These are phyloP conservation scores for Ichthyophthirius multifiliis DNA, from an alignment of 169 alveolate species.

Conservation along the genomic window DNA sequence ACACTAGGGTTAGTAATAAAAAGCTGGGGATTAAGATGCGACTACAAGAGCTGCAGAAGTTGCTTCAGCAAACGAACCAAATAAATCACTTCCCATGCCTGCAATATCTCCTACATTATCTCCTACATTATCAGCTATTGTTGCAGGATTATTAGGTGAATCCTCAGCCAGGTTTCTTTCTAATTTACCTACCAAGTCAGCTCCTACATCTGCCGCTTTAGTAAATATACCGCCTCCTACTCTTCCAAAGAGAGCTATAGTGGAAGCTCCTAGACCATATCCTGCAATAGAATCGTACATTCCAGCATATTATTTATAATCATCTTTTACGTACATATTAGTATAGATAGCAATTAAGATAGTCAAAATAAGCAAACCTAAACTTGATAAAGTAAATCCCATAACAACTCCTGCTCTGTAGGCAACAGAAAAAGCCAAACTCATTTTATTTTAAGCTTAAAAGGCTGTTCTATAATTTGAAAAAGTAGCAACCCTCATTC, in stretches of 20 bases:
- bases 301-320: conserved; percentile 30
- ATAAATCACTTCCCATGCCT: conserved; percentile 78
- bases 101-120: conserved; percentile 82
- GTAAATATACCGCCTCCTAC: conserved; percentile 81
- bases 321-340: conserved; percentile 35
- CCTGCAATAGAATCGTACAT: conserved; percentile 68
- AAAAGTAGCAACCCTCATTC: conserved; percentile 71
- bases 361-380: conserved; percentile 54
- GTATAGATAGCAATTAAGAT: conserved; percentile 49
- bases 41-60: conserved; percentile 73
- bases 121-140: conserved; percentile 79
- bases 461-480: conserved; percentile 60
- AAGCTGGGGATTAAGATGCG: conserved; percentile 48
- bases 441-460: conserved; percentile 45
- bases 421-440: conserved; percentile 60
- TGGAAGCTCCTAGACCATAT: conserved; percentile 76
- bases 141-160: conserved; percentile 69
- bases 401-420: conserved; percentile 73
- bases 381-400: conserved; percentile 66
- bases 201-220: conserved; percentile 81
- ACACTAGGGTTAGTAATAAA: conserved; percentile 42
- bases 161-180: conserved; percentile 61
- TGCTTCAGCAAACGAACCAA: conserved; percentile 76
- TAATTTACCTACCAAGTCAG: conserved; percentile 73
- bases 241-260: conserved; percentile 79